A percentile compares a stretch with the other conserved stretches of the same genome.
Conservation (phyloP, 2,329 filamentous ascomycete species). For the Chaetomium sp. region DNA sequence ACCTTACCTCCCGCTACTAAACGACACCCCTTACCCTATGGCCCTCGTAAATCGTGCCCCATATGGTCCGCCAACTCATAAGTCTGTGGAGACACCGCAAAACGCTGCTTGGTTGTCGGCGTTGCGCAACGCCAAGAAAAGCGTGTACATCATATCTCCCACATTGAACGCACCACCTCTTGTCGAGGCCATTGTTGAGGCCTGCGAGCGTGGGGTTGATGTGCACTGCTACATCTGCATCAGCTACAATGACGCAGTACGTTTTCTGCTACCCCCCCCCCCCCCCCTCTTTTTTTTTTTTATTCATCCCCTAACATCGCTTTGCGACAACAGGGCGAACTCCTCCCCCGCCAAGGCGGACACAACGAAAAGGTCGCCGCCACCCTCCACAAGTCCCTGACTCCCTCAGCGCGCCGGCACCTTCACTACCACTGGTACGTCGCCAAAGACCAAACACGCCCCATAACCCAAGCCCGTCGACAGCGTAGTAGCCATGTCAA, state of each 20-base stretch:
- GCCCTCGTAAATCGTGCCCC: slow-evolving; percentile 65
- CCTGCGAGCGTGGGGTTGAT: slow-evolving; percentile 59
- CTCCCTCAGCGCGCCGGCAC: slow-evolving; percentile 34
- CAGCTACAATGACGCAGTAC: slow-evolving; percentile 66
- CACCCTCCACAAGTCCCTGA: slow-evolving; percentile 45
- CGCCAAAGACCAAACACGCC: slow-evolving; percentile 63
- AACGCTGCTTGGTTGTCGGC: slow-evolving; percentile 69
- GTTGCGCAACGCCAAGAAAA: slow-evolving; percentile 54
- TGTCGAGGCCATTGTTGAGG: slow-evolving; percentile 55
- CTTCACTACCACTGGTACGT: slow-evolving; percentile 66
- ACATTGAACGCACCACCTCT: slow-evolving; percentile 68
- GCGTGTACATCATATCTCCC: slow-evolving; percentile 72
- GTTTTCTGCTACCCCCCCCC: slow-evolving; percentile 18
- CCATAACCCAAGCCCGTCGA: slow-evolving; percentile 61
- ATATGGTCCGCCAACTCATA: slow-evolving; percentile 57
- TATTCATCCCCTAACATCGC: not conserved
- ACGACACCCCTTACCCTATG: slow-evolving; percentile 57
- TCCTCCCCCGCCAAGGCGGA: slow-evolving; percentile 48
- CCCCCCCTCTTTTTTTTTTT: slow-evolving; percentile 3
- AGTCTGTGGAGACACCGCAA: slow-evolving; percentile 59
- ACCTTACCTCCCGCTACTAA: slow-evolving; percentile 54
- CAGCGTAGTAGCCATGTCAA: slow-evolving; percentile 69
- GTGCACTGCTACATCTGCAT: slow-evolving; percentile 68
- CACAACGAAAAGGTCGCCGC: slow-evolving; percentile 29
- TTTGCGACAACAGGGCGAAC: slow-evolving; percentile 49